Percentiles rank a stretch among this genome's conserved stretches.
These are phyloP conservation scores for Exsudoporus floridanus DNA, from an alignment of 1,284 basidiomycete genomes.

Conservation along the genomic window DNA sequence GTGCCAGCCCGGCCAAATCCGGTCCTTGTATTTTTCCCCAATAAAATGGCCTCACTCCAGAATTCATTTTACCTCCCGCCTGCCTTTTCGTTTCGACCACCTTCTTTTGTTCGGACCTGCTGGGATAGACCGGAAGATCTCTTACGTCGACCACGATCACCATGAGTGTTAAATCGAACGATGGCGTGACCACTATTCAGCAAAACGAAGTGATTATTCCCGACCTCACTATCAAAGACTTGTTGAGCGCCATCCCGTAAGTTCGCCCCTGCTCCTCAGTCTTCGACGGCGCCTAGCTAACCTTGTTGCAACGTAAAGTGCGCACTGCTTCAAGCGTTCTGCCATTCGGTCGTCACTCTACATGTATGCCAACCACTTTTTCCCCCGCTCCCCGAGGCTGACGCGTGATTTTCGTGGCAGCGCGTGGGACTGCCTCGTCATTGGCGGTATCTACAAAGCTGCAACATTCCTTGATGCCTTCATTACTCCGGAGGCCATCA, in stretches of 20 bases:
- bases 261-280: conserved; percentile 27
- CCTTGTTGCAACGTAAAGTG: conserved; percentile 40
- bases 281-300: background rate
- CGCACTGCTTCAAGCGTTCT: conserved; percentile 93
- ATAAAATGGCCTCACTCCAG: conserved; percentile 19
- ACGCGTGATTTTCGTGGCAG: conserved; percentile 39
- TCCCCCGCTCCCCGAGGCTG: no score
- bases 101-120: conserved; percentile 2
- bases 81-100: background rate
- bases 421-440: conserved; percentile 73
- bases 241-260: conserved; percentile 87
- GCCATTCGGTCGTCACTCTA: conserved; percentile 83
- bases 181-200: conserved; percentile 42
- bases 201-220: conserved; percentile 72
- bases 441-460: conserved; percentile 69
- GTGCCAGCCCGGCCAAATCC: conserved; percentile 30
- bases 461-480: conserved; percentile 69
- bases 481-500: conserved; percentile 55
- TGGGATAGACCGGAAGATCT: conserved; percentile 6
- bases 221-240: conserved; percentile 81
- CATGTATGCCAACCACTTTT: conserved; percentile 47
- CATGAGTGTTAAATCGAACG: conserved; percentile 24
- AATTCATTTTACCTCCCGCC: background rate
- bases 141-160: conserved; percentile 14
- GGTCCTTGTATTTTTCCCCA: conserved; percentile 19